Evolutionary conservation across 306 rosid genomes (phyloP).

Genomic region (Prunus fruticosa): DNA sequence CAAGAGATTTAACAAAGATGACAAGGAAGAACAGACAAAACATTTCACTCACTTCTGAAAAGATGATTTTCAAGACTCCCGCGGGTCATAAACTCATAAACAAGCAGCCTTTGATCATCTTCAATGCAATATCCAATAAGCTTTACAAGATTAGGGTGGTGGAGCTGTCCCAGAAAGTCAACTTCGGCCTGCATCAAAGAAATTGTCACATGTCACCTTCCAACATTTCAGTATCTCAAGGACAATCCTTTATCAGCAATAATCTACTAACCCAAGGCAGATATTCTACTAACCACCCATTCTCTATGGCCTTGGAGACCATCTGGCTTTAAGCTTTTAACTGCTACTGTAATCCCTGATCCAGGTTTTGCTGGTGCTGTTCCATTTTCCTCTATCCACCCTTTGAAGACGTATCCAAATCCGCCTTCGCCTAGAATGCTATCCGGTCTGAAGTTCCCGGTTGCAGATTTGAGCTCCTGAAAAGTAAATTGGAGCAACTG

Average conservation of each 20-base stretch:
- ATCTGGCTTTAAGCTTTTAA: constrained; percentile 91
- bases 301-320: constrained; percentile 99
- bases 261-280: constrained; percentile 73
- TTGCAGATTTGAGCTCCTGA: constrained; percentile 89
- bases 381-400: constrained; percentile 97
- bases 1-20: neutral
- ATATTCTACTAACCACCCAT: constrained; percentile 98
- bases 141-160: constrained; percentile 92
- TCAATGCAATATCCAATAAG: constrained; percentile 91
- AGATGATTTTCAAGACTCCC: constrained; percentile 99
- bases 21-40: constrained; percentile 6
- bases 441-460: constrained; percentile 97
- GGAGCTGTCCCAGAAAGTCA: constrained; percentile 95
- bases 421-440: constrained; percentile 99
- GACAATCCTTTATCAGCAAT: constrained; percentile 33
- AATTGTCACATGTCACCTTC: constrained; percentile 28
- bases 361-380: constrained; percentile 97
- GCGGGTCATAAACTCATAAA: constrained; percentile 92
- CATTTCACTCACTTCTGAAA: constrained; percentile 72
- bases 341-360: constrained; percentile 88
- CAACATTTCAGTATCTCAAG: constrained; percentile 23
- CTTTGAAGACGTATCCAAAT: constrained; percentile 91
- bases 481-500: constrained; percentile 76
- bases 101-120: constrained; percentile 89
- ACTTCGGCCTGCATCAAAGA: constrained; percentile 86